phyloP scores from a whole-genome alignment of 2,329 filamentous ascomycete genomes.

The Graphilbum sp. region DNA sequence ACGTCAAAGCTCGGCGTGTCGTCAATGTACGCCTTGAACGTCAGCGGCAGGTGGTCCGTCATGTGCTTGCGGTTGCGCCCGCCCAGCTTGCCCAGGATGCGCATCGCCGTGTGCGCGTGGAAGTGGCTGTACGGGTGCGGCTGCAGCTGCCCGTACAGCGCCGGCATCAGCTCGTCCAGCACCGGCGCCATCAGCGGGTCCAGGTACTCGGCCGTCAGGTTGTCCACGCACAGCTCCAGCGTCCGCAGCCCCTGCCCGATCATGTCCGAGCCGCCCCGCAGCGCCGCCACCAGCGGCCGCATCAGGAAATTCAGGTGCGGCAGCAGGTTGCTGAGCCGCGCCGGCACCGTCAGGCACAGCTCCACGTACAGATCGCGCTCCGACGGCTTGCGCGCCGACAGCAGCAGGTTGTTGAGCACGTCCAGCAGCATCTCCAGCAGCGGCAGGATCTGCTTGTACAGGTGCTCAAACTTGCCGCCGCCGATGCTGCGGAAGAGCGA shows the following conservation, averaged over 20 bases:
- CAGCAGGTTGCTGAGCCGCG: conserved; percentile 80
- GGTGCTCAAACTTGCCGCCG: conserved; percentile 88
- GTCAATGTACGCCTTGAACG: conserved; percentile 73
- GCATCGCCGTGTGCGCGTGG: conserved; percentile 93
- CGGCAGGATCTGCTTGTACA: conserved; percentile 96
- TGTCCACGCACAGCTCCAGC: conserved; percentile 92
- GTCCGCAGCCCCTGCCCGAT: conserved; percentile 90
- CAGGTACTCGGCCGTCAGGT: conserved; percentile 91
- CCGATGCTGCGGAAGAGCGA: conserved; percentile 94
- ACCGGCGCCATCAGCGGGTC: conserved; percentile 99
- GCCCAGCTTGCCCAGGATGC: conserved; percentile 90
- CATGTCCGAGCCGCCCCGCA: conserved; percentile 80
- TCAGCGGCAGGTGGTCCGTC: conserved; percentile 70
- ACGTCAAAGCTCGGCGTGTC: conserved; percentile 79
- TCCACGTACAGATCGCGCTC: conserved; percentile 96
- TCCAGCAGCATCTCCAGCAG: conserved; percentile 94
- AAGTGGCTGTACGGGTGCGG: conserved; percentile 94
- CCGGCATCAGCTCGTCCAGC: conserved; percentile 96
- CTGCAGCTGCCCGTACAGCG: conserved; percentile 85
- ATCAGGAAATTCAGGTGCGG: conserved; percentile 94
- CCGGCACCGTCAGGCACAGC: conserved; percentile 87
- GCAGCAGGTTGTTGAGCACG: conserved; percentile 84
- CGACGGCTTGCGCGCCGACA: conserved; percentile 75
- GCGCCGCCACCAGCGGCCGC: conserved; percentile 88
- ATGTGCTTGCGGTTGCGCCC: conserved; percentile 92